phyloP scores from a whole-genome alignment of 495 filamentous ascomycete species.

The Daldinia caldariorum region DNA sequence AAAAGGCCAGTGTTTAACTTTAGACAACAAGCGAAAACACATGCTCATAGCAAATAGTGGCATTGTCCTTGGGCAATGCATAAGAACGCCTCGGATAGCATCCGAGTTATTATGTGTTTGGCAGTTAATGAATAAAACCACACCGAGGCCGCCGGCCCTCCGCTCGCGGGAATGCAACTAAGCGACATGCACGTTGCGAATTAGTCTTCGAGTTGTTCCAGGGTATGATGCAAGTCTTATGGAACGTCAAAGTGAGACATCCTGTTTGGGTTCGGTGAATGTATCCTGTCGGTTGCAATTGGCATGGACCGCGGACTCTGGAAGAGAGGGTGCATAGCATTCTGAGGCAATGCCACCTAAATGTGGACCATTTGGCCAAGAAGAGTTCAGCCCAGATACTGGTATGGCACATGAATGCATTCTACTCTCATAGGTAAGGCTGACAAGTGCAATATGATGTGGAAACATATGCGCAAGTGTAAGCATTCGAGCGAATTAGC shows the following conservation, averaged over 20 bases:
- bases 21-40: slow-evolving; percentile 24
- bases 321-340: slow-evolving; percentile 23
- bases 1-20: slow-evolving; percentile 22
- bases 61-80: slow-evolving; percentile 24
- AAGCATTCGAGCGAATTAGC: slow-evolving; percentile 20
- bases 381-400: slow-evolving; percentile 30
- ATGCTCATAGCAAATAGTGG: slow-evolving; percentile 19
- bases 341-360: slow-evolving; percentile 24
- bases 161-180: slow-evolving; percentile 21
- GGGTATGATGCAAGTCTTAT: slow-evolving; percentile 18
- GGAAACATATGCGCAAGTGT: slow-evolving; percentile 28
- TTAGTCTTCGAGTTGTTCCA: slow-evolving; percentile 19
- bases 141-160: slow-evolving; percentile 33
- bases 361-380: slow-evolving; percentile 24
- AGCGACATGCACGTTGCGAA: slow-evolving; percentile 7
- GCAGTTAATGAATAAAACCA: slow-evolving; percentile 27
- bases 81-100: slow-evolving; percentile 23
- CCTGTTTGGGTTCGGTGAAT: slow-evolving; percentile 39
- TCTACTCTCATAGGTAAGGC: slow-evolving; percentile 36
- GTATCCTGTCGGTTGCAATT: slow-evolving; percentile 24
- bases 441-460: slow-evolving; percentile 36
- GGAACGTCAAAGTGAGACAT: slow-evolving; percentile 29
- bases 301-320: slow-evolving; percentile 25
- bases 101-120: slow-evolving; percentile 20
- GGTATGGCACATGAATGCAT: slow-evolving; percentile 24